Evolutionary conservation across 257 asterid species (phyloP).

Genomic region (Verbena officinalis): DNA sequence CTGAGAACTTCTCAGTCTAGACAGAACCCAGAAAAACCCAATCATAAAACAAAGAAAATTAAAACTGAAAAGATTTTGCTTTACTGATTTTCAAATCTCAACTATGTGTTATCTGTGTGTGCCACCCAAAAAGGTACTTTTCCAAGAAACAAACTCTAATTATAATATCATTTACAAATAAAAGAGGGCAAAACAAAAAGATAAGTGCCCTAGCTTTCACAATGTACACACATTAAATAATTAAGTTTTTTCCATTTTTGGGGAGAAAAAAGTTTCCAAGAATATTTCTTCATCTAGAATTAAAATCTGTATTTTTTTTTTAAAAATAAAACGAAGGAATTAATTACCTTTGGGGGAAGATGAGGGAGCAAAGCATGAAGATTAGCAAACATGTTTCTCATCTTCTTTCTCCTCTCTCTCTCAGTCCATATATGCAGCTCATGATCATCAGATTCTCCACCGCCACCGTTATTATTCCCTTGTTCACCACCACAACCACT

Average conservation of each 20-base stretch:
- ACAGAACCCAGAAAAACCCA: neutral
- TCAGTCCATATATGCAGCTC: slow-evolving; percentile 79
- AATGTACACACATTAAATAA: neutral
- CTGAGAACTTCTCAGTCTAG: slow-evolving; percentile 23
- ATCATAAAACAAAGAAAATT: slow-evolving; percentile 9
- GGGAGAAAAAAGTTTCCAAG: neutral
- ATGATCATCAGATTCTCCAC: slow-evolving; percentile 57
- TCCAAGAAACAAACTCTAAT: slow-evolving; percentile 36
- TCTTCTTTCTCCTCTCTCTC: slow-evolving; percentile 90
- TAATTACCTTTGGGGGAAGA: slow-evolving; percentile 70
- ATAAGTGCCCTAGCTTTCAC: neutral
- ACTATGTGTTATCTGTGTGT: slow-evolving; percentile 3
- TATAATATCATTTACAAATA: neutral
- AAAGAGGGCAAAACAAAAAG: neutral
- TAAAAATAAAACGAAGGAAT: neutral
- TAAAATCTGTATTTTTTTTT: too few relatives aligned
- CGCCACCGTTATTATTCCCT: slow-evolving; percentile 27
- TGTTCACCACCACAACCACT: slow-evolving; percentile 17
- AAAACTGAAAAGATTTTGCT: neutral
- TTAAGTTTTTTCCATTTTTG: neutral
- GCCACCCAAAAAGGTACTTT: slow-evolving; percentile 23
- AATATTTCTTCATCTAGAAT: too few relatives aligned
- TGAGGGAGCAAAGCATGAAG: slow-evolving; percentile 90
- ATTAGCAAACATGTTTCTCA: slow-evolving; percentile 70
- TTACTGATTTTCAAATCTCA: neutral